Base-by-base conservation (phyloP, 2,329 filamentous ascomycete genomes). In the Stagonosporopsis cucurbitacearum region DNA sequence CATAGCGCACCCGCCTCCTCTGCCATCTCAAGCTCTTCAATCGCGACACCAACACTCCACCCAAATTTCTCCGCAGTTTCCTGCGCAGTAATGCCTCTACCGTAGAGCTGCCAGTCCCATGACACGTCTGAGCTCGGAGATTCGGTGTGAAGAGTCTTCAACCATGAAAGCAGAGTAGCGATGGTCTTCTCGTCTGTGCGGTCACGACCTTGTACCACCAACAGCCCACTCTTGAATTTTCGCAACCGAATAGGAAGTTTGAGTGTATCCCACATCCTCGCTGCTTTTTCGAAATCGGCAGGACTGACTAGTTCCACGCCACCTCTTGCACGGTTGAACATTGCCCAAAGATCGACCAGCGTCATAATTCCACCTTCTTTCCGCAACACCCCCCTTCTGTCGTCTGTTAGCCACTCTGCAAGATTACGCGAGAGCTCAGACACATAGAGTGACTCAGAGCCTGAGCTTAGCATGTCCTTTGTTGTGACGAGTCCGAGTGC, bases 41-140 rank as follows among this genome's bases (percentile, higher is more conserved):
- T 90, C 1, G 95, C 95, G 20, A 99, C 94, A 8, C 95, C 95
- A 7, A 99, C 89, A 72, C 95, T 98, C 95, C 95, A 99, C 6
- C 93, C 91, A 76, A 99, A 99, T 45, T 86, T 82, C 74, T 96
- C 91, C 0, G 95, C 95, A 0, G 87, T 86, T 70, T 98, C 93
- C 70, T 95, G 91, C 1, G 92, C 92, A 13, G 92, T 97, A 25
- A 98, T 88, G 9, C 95, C 92, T 52, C 88, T 84, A 0, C 95
- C 93, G 73, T 92, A 97, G 36, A 80, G 68, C 42, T 81, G 81
- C 89, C 88, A 91, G 67, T 96, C 88, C 90, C 90, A 95, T 0
- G 82, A 66, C 30, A 88, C 82, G 3, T 89, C 84, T n/a, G 80
- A 80, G 1, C 86, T 82, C 0, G 88, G 88, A 6, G 86, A 84